Evolutionary conservation across 1,284 basidiomycete species (phyloP).

Genomic region (Apiotrichum gamsii): DNA sequence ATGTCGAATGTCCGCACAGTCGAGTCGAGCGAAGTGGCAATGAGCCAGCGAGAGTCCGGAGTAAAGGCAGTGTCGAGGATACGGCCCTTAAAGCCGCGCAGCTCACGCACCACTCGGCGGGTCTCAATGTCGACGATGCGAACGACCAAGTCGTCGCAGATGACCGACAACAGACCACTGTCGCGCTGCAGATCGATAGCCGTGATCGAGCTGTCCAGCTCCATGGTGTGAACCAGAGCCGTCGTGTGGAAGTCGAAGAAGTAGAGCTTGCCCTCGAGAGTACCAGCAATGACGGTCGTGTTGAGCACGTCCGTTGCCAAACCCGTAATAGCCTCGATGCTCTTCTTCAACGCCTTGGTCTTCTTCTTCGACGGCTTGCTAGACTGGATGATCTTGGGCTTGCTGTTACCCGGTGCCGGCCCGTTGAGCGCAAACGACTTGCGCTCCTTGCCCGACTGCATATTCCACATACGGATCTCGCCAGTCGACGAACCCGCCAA

Average conservation of each 20-base stretch:
- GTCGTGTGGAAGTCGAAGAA: constrained; percentile 95
- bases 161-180: constrained; percentile 73
- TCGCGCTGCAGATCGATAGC: constrained; percentile 75
- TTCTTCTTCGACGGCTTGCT: constrained; percentile 25
- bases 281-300: constrained; percentile 69
- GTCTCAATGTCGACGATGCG: constrained; percentile 91
- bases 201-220: constrained; percentile 62
- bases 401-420: constrained; percentile 55
- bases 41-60: constrained; percentile 87
- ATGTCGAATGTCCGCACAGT: constrained; percentile 93
- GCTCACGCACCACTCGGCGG: constrained; percentile 73
- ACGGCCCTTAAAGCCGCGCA: constrained; percentile 70
- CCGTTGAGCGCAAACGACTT: constrained; percentile 61
- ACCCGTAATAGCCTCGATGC: constrained; percentile 65
- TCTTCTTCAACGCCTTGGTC: constrained; percentile 49
- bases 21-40: constrained; percentile 81
- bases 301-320: constrained; percentile 83
- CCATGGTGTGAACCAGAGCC: constrained; percentile 61
- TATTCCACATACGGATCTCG: constrained; percentile 80
- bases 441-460: constrained; percentile 87
- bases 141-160: constrained; percentile 79
- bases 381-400: constrained; percentile 44
- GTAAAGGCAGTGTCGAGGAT: constrained; percentile 85
- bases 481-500: constrained; percentile 75
- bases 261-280: constrained; percentile 82